phyloP scores from a whole-genome alignment of 208 protist genomes.

The Crithidia thermophila region DNA sequence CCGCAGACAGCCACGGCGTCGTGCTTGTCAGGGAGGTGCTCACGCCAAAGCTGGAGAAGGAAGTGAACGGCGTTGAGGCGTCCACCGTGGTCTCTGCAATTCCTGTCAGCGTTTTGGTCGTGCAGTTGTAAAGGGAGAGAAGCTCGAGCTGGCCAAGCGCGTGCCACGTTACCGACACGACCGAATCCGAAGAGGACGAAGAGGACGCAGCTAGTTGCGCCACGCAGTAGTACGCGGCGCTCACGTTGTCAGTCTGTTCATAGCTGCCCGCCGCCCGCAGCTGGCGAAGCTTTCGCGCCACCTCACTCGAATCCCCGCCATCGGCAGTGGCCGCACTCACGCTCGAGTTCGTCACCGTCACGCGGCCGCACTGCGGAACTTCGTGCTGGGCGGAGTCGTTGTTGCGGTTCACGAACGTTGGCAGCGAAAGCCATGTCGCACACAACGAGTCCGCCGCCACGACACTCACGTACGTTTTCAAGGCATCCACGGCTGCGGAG shows the following conservation, averaged over 20 bases:
- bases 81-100: background rate
- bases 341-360: background rate
- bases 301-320: no score
- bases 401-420: background rate
- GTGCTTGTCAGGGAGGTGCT: constrained; percentile 10
- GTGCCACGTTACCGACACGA: background rate
- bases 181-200: background rate
- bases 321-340: background rate
- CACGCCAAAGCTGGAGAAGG: constrained; percentile 3
- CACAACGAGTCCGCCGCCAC: constrained; percentile 19
- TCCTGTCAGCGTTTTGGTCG: background rate
- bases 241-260: background rate
- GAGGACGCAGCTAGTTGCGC: background rate
- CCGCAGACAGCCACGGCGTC: constrained; percentile 26
- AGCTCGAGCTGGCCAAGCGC: constrained; percentile 8
- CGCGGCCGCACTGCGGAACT: background rate
- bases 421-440: constrained; percentile 2
- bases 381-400: background rate
- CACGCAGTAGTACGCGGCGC: constrained; percentile 32
- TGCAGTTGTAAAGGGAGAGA: constrained; percentile 32
- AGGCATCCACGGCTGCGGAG: no score
- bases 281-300: no score
- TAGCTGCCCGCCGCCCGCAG: background rate
- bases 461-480: constrained; percentile 16
- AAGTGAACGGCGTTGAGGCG: constrained; percentile 7